phyloP scores from a whole-genome alignment of 441 rosid species.

The Corymbia citriodora region DNA sequence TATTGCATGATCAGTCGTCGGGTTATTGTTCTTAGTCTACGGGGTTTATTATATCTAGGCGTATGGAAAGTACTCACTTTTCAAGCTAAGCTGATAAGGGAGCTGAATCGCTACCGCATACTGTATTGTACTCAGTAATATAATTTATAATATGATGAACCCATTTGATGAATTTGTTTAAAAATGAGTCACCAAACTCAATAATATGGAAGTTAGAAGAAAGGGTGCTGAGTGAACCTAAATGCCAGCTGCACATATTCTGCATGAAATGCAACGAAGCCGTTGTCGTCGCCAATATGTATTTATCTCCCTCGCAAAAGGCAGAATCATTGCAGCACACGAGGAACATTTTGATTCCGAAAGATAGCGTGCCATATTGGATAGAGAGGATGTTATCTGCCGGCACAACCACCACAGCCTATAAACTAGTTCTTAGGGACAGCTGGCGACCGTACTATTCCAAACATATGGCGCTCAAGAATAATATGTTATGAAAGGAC shows the following conservation, averaged over 20 bases:
- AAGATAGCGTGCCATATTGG: neutral
- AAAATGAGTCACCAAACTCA: neutral
- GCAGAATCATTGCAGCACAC: neutral
- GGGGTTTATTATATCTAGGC: neutral
- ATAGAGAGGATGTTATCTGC: neutral
- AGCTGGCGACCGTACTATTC: neutral
- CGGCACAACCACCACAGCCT: neutral
- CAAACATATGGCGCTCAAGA: neutral
- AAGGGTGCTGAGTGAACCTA: neutral
- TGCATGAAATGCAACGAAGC: neutral
- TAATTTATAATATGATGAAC: neutral
- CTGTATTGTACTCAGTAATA: neutral
- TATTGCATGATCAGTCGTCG: neutral
- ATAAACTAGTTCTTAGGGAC: neutral
- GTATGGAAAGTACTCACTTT: neutral
- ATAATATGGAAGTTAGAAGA: neutral
- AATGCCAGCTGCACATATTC: neutral
- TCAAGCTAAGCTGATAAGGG: neutral
- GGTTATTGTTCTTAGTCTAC: neutral
- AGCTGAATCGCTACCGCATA: neutral
- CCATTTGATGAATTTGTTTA: neutral
- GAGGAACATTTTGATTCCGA: neutral
- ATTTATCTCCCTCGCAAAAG: neutral
- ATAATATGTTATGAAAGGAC: neutral
- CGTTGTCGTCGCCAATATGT: neutral